Evolutionary conservation across 805 yeast genomes (phyloP), one percentile per base, ranked within the genome.

Genomic region (Candida jianshihensis): DNA sequence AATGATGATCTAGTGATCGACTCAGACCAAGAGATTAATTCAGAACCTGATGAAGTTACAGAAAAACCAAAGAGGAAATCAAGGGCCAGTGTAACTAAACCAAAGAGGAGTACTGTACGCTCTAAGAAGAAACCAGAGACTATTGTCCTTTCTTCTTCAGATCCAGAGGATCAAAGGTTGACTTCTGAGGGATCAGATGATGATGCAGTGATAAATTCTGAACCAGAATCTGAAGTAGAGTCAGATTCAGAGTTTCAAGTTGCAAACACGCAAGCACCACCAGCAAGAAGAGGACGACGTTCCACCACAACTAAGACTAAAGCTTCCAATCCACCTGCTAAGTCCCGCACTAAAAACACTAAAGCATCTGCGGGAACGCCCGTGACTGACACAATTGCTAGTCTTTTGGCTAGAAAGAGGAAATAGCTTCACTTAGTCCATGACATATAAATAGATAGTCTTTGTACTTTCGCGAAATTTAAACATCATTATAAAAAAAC

Each of bases 1-100:
- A 7, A 31, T 11, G 19, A 26, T 6, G 24, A 31, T 4, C 5
- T 57, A 37, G 64, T 63, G 2, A 64, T 60, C 14, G 45, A 42
- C 1, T 45, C 66, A 3, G 46, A 33, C 59, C 31, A 43, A 43
- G 22, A 34, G 10, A 8, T 13, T 6, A 13, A 25, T 13, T 25
- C 27, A 28, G 30, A 26, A 8, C 4, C 6, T 10, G 30, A 28
- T 36, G 16, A 58, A 15, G 41, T 17, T 4, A 18, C 29, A 7
- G 25, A 18, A 33, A 25, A 33, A 26, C 35, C 24, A 14, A 19
- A 15, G 6, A 25, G 13, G 19, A 10, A 17, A n/a, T 10, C 28
- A 6, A 24, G 28, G n/a, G 14, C 15, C 1, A 19, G n/a, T 6
- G 18, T 19, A 6, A 17, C 24, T 9, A 14, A 17, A 19, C 6